These are phyloP conservation scores for Yamadazyma membranifaciens DNA, from an alignment of 1,139 yeast species.

Conservation along the genomic window DNA sequence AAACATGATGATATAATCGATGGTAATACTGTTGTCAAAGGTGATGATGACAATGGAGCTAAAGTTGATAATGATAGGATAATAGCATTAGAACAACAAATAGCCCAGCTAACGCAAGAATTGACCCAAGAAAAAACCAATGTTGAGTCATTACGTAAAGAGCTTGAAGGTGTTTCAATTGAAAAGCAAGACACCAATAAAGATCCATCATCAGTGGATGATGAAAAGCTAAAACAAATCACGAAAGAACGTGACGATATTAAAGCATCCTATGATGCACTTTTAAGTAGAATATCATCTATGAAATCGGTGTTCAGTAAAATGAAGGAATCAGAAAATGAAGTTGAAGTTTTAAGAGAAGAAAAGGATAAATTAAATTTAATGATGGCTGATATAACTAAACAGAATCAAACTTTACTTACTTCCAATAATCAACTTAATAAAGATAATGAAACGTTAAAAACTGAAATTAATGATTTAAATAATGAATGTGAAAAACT, in stretches of 20 bases:
- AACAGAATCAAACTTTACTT: constrained; percentile 22
- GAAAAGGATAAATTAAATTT: constrained; percentile 29
- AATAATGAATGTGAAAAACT: constrained; percentile 69
- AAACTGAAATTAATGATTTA: constrained; percentile 52
- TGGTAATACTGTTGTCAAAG: neutral
- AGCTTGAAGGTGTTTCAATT: neutral
- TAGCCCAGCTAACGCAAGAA: constrained; percentile 1
- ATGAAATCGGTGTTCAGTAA: constrained; percentile 76
- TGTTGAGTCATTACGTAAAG: neutral
- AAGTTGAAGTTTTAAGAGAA: constrained; percentile 59
- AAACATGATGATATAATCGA: neutral
- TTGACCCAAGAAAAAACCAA: constrained; percentile 1
- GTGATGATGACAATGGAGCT: constrained; percentile 2
- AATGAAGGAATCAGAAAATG: constrained; percentile 74
- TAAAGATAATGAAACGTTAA: constrained; percentile 26
- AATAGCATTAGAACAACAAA: constrained; percentile 6
- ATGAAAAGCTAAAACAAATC: constrained; percentile 11
- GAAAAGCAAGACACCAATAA: too few relatives aligned
- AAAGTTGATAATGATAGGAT: neutral
- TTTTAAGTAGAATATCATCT: constrained; percentile 70
- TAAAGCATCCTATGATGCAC: constrained; percentile 70
- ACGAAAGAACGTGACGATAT: constrained; percentile 60
- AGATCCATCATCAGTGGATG: neutral
- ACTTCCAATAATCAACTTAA: constrained; percentile 12
- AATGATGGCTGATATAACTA: constrained; percentile 24